Base-by-base conservation (phyloP, 192 early-diverging fungal species). In the Coemansia sp. region DNA sequence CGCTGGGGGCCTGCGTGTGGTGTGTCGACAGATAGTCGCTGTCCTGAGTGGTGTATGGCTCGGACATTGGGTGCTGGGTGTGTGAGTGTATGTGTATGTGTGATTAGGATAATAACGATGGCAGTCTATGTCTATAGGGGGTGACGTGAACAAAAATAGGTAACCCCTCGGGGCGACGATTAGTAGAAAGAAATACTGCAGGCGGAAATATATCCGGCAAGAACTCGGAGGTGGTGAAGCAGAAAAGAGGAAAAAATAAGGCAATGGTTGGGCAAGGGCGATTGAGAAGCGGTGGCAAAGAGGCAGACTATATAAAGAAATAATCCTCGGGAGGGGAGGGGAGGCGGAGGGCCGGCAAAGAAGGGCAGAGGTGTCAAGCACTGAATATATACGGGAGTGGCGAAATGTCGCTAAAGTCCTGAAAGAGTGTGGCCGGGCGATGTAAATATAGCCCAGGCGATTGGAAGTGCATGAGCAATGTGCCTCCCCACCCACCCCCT, bases 31-130 rank as follows among this genome's bases (percentile, higher is more conserved):
- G 41, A 36, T 64, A 75, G 39, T 75, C 72, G 60, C 54, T 75
- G 60, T 64, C 72, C 49, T 63, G 66, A 25, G 56, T 67, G 24
- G 72, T 62, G 60, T 60, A 75, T 1, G 72, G 52, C 55, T 75
- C 66, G 22, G 72, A 56, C 72, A 75, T 75, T 27, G 27, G 11
- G 33, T 19, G 49, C 13, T 10, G 22, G n/a, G 29, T 9, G 26
- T 39, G 23, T n/a, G 22, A 40, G 32, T 36, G 20, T 6, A 11
- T 46, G 41, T 14, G 39, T 28, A 32, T 23, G 49, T 24, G 37
- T 47, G 36, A 22, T 42, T 23, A 20, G 18, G 22, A 11, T 23
- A 42, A 24, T 42, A 22, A 13, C n/a, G 13, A 25, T 44, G 26
- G 5, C 18, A 40, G 38, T 15, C 38, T 40, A 40, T 40, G 23